Percentiles rank a stretch among this genome's conserved stretches.
Conservation (phyloP, 2,329 filamentous ascomycete species). For the Colletotrichum liriopes region DNA sequence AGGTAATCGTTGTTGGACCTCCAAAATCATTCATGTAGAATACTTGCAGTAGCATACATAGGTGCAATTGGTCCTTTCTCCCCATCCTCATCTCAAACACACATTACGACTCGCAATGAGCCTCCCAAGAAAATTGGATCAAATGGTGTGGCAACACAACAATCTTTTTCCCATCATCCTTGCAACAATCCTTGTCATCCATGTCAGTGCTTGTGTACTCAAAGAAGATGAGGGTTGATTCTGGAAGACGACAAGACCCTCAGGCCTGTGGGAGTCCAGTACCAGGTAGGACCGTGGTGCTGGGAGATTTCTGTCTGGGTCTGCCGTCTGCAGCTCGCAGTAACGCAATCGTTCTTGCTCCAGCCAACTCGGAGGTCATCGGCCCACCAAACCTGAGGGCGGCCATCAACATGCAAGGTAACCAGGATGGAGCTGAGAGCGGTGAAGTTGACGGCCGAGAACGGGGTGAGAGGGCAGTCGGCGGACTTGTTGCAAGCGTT, state of each 20-base stretch:
- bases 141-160: conserved; percentile 23
- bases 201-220: neutral
- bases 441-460: conserved; percentile 56
- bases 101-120: conserved; percentile 24
- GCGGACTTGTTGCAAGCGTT: conserved; percentile 56
- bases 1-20: conserved; percentile 14
- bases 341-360: conserved; percentile 59
- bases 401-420: conserved; percentile 54
- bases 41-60: conserved; percentile 39
- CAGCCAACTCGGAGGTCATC: conserved; percentile 59
- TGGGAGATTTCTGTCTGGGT: neutral
- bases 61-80: conserved; percentile 38
- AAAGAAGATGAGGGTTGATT: conserved; percentile 14
- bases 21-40: conserved; percentile 40
- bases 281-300: conserved; percentile 20
- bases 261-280: conserved; percentile 27
- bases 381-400: conserved; percentile 59
- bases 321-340: conserved; percentile 53
- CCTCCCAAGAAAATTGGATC: conserved; percentile 39
- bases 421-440: conserved; percentile 58
- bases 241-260: conserved; percentile 32
- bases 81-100: conserved; percentile 34
- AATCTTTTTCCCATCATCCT: conserved; percentile 6
- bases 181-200: conserved; percentile 1
- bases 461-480: conserved; percentile 53